These are phyloP conservation scores for Neurospora sp. DNA, from an alignment of 495 filamentous ascomycete genomes.

Conservation along the genomic window DNA sequence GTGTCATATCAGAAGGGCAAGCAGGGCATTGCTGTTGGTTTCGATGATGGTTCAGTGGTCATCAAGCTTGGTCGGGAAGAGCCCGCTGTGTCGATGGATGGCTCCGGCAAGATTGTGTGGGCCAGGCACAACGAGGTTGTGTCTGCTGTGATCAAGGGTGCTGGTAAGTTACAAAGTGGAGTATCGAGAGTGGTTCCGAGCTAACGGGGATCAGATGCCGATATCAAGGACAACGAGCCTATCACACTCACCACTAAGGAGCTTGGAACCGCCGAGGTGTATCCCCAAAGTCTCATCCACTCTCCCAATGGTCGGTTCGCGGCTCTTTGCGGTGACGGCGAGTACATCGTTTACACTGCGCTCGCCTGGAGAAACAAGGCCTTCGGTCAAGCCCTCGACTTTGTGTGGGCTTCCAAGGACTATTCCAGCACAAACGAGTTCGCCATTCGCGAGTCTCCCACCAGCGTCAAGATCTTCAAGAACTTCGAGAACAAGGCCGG, in stretches of 20 bases:
- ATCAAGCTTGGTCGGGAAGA: constrained; percentile 97
- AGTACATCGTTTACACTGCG: constrained; percentile 98
- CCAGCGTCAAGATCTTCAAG: constrained; percentile 91
- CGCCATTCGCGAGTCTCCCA: constrained; percentile 86
- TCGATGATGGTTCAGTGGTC: constrained; percentile 95
- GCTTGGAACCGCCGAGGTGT: constrained; percentile 89
- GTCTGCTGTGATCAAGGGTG: constrained; percentile 89
- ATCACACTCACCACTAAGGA: constrained; percentile 87
- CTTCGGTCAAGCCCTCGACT: constrained; percentile 90
- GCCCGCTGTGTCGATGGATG: constrained; percentile 94
- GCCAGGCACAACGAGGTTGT: constrained; percentile 72
- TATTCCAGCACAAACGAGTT: constrained; percentile 83
- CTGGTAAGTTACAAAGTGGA: constrained; percentile 33
- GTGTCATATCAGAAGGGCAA: constrained; percentile 86
- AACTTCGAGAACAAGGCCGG: constrained; percentile 92
- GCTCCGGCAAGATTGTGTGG: constrained; percentile 91
- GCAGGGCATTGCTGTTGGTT: constrained; percentile 91
- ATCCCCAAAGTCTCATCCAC: constrained; percentile 86
- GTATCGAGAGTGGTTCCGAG: neutral
- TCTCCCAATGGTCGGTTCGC: constrained; percentile 98
- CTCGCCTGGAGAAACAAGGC: constrained; percentile 96
- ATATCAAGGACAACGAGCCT: constrained; percentile 77
- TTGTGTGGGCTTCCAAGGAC: constrained; percentile 94
- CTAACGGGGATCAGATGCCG: constrained; percentile 43
- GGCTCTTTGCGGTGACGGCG: constrained; percentile 91